These are phyloP conservation scores for Hyaloperonospora brassicae DNA, from an alignment of 352 stramenopile genomes.

Conservation along the genomic window DNA sequence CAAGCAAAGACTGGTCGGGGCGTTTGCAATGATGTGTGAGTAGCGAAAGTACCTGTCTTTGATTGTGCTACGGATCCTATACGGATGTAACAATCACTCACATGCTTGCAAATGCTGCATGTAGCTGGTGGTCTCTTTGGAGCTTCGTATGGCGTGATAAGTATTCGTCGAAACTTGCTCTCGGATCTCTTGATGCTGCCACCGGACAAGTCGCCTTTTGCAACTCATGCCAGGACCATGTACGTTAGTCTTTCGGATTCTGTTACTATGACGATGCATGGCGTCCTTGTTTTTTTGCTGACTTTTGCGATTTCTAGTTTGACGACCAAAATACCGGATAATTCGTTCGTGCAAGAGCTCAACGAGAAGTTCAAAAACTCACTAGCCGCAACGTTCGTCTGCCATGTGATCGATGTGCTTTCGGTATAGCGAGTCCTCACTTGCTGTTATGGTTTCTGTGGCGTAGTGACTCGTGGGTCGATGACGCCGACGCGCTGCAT, in stretches of 20 bases:
- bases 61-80: not conserved
- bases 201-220: conserved; percentile 59
- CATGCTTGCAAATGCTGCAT: not conserved
- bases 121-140: conserved; percentile 48
- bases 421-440: no score
- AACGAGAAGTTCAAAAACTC: conserved; percentile 44
- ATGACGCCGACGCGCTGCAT: conserved; percentile 9
- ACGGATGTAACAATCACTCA: not conserved
- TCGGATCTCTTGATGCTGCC: conserved; percentile 60
- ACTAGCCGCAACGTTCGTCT: conserved; percentile 34
- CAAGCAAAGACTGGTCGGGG: conserved; percentile 28
- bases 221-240: conserved; percentile 39
- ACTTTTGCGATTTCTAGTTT: conserved; percentile 20
- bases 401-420: no score
- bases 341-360: conserved; percentile 45
- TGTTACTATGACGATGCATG: conserved; percentile 1
- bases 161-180: conserved; percentile 60
- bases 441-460: no score
- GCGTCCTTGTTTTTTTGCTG: conserved; percentile 6
- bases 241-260: conserved; percentile 16
- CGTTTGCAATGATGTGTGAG: conserved; percentile 37
- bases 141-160: conserved; percentile 60
- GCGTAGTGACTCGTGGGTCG: conserved; percentile 44
- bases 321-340: conserved; percentile 34
- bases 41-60: not conserved